Conservation (phyloP, 208 protist species). For the Tritrichomonas musculus region DNA sequence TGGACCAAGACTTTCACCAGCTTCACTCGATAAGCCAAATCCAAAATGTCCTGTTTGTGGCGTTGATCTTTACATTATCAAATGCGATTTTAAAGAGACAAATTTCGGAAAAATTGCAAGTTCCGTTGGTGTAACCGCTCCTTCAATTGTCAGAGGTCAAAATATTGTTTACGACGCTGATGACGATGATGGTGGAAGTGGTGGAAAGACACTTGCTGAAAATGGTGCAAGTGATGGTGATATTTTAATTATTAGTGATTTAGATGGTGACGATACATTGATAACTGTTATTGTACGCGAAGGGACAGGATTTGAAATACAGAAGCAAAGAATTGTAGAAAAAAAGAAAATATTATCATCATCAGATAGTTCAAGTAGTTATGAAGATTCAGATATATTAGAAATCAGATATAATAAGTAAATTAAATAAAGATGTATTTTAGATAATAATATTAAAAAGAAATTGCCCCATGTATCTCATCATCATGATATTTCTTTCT, state of each 20-base stretch:
- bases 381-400: slow-evolving; percentile 5
- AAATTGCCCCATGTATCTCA: no score
- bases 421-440: no score
- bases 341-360: neutral
- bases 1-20: neutral
- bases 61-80: neutral
- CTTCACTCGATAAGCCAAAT: neutral
- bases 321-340: neutral
- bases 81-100: neutral
- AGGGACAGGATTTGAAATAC: no score
- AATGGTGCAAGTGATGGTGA: neutral
- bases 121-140: neutral
- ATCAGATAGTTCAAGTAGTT: neutral
- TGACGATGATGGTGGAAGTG: neutral
- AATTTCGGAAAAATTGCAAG: neutral
- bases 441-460: no score
- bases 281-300: neutral
- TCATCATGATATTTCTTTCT: no score
- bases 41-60: neutral
- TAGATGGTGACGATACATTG: neutral
- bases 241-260: neutral
- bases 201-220: neutral
- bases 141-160: neutral
- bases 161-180: neutral
- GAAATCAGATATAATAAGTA: neutral